Evolutionary conservation across 768 basidiomycete genomes (phyloP), one percentile per base, ranked within the genome.

Genomic region (Suillus occidentalis): DNA sequence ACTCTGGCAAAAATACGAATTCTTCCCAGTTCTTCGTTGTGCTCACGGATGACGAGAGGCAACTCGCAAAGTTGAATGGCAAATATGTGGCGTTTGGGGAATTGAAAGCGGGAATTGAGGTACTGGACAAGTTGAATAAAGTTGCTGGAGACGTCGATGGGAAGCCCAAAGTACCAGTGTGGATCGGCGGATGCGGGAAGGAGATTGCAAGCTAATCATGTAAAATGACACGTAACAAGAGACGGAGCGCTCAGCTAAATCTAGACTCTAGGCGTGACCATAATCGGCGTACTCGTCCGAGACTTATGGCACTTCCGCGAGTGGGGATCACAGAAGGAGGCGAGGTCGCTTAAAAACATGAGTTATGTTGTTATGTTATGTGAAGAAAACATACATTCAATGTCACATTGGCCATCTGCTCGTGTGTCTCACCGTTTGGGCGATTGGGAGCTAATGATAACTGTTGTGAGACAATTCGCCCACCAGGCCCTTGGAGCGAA

Each of bases 1-100:
- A 83, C 70, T 80, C 82, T 36, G 82, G 82, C 28, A 80, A 83
- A 70, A 80, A 83, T 65, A 81, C 79, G 49, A 83, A 83, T 67
- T 78, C 82, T 58, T 81, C 79, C 4, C 81, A 85, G 70, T 85
- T 84, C 71, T 86, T 85, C 63, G 70, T 85, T 64, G 79, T 83
- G 22, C 78, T 85, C 42, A 76, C 82, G 2, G 73, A 78, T 57
- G 78, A 82, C 40, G 76, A 81, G 28, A 67, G 69, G 36, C 76
- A 74, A 63, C 75, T 83, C 50, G 74, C 77, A 52, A 87, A 83
- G 72, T 68, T 85, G 56, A 78, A 77, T n/a, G 83, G 83, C 47
- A 84, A 82, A 68, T 83, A 84, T 65, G 81, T 81, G 60, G 77
- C 78, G 6, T 85, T 83, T 66, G 83, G 80, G 6, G 70, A 76